These are phyloP conservation scores for Dianthus caryophyllus DNA, from an alignment of 148 eudicot species.

Conservation along the genomic window DNA sequence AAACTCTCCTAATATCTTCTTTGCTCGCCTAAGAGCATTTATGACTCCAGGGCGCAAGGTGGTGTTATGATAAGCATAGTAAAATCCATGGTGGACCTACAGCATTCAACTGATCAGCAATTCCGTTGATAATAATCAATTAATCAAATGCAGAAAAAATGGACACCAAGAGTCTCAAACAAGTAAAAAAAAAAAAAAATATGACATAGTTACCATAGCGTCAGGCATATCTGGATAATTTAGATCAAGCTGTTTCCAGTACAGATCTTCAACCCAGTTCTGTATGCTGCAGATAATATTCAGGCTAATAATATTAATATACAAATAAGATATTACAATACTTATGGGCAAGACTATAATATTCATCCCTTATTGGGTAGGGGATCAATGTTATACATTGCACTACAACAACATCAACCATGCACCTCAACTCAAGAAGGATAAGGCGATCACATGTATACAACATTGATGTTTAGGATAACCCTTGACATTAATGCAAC, in stretches of 20 bases:
- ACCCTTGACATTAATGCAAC: background rate
- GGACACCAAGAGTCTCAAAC: background rate
- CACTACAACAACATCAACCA: background rate
- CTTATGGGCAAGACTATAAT: background rate
- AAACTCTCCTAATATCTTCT: constrained; percentile 54
- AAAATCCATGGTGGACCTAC: constrained; percentile 98
- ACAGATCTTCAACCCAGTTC: constrained; percentile 94
- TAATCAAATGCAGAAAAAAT: background rate
- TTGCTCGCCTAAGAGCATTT: constrained; percentile 56
- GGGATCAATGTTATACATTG: background rate
- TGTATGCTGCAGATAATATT: constrained; percentile 46
- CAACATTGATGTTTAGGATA: background rate
- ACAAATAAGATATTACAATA: background rate
- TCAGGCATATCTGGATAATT: constrained; percentile 73
- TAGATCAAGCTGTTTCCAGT: constrained; percentile 91
- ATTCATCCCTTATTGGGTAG: background rate
- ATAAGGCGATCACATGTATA: background rate
- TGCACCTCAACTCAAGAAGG: background rate
- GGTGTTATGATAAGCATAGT: constrained; percentile 85
- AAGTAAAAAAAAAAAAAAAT: background rate
- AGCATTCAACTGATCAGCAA: constrained; percentile 14
- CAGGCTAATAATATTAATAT: background rate
- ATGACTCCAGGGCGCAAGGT: constrained; percentile 69
- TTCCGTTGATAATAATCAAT: background rate
- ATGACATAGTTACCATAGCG: constrained; percentile 55